These are phyloP conservation scores for Pichia sp. DNA, from an alignment of 1,139 yeast species.

Conservation along the genomic window DNA sequence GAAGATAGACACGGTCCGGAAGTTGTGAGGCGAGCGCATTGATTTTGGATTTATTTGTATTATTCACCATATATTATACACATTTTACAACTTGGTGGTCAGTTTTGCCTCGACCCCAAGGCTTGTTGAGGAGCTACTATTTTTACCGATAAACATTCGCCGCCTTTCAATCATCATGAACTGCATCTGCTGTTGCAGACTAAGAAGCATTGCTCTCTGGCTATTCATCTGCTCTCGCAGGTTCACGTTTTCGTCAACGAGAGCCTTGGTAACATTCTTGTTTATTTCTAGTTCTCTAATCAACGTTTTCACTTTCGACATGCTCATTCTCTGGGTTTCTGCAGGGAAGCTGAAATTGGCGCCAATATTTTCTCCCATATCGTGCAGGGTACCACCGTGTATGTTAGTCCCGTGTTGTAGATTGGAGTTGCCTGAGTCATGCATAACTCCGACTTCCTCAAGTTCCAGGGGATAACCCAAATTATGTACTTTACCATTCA, in stretches of 20 bases:
- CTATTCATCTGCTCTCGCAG: conserved; percentile 47
- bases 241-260: conserved; percentile 43
- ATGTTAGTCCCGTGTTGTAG: background rate
- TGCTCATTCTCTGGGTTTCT: conserved; percentile 33
- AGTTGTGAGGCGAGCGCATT: too few relatives aligned
- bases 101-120: background rate
- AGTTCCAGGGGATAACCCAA: conserved; percentile 45
- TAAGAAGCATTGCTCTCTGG: conserved; percentile 44
- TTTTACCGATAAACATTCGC: conserved; percentile 13
- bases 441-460: conserved; percentile 21
- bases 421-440: background rate
- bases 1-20: too few relatives aligned
- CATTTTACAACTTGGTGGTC: background rate
- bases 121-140: background rate
- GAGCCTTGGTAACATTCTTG: conserved; percentile 35
- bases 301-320: conserved; percentile 40
- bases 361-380: background rate
- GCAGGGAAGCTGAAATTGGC: background rate
- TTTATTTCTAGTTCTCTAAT: conserved; percentile 34
- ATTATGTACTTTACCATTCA: conserved; percentile 50
- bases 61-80: background rate
- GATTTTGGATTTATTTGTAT: too few relatives aligned
- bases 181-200: conserved; percentile 50
- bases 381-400: background rate
- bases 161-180: conserved; percentile 43